These are phyloP conservation scores for Boletus bicolor DNA, from an alignment of 768 basidiomycete species.

Conservation along the genomic window DNA sequence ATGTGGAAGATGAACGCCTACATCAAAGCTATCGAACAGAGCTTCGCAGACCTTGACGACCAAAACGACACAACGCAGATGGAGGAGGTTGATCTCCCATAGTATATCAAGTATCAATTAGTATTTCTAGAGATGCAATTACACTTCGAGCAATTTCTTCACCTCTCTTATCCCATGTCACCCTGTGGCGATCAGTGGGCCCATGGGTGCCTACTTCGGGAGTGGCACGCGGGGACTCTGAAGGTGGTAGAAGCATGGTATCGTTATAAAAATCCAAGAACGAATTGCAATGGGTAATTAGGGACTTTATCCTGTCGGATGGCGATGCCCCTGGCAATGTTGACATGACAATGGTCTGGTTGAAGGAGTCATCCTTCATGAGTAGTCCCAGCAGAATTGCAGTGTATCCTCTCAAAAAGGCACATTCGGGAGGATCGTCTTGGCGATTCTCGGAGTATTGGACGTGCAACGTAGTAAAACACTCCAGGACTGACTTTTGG, in stretches of 20 bases:
- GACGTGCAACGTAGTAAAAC: slow-evolving; percentile 49
- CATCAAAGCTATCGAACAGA: slow-evolving; percentile 64
- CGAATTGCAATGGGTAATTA: slow-evolving; percentile 38
- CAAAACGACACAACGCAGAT: slow-evolving; percentile 31
- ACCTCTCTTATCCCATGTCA: slow-evolving; percentile 33
- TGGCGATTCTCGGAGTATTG: slow-evolving; percentile 29
- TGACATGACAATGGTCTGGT: slow-evolving; percentile 33
- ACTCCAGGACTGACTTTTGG: slow-evolving; percentile 44
- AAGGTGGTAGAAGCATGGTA: slow-evolving; percentile 25
- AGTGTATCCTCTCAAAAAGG: slow-evolving; percentile 68
- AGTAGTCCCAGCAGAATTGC: slow-evolving; percentile 68
- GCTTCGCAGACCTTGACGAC: slow-evolving; percentile 51
- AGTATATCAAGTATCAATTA: slow-evolving; percentile 7
- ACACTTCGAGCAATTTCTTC: slow-evolving; percentile 47
- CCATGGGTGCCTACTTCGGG: slow-evolving; percentile 7
- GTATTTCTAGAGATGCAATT: slow-evolving; percentile 48
- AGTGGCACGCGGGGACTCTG: slow-evolving; percentile 5
- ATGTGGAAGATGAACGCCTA: slow-evolving; percentile 88
- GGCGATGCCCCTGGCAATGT: slow-evolving; percentile 33
- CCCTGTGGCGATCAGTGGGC: slow-evolving; percentile 2
- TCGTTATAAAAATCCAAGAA: slow-evolving; percentile 43
- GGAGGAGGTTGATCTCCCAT: slow-evolving; percentile 22
- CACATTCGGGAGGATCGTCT: slow-evolving; percentile 35
- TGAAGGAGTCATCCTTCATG: slow-evolving; percentile 32
- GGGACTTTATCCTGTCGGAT: slow-evolving; percentile 28